These are phyloP conservation scores for Eucalyptus fibrosa DNA, from an alignment of 345 rosid species.

Conservation along the genomic window DNA sequence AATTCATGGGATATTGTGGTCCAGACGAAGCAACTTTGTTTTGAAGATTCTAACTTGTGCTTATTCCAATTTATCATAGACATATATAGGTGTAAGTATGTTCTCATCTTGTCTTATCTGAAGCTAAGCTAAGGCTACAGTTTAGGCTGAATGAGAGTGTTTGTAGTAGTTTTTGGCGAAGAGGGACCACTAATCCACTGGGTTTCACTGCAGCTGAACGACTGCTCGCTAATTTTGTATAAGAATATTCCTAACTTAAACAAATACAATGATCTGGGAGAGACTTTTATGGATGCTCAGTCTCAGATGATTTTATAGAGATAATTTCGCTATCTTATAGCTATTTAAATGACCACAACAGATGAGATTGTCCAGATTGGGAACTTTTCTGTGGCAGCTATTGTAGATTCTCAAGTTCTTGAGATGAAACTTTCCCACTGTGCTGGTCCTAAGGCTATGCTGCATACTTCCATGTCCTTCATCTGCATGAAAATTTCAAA, in stretches of 20 bases:
- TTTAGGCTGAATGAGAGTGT: not conserved
- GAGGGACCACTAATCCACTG: slow-evolving; percentile 1
- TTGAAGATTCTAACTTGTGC: not conserved
- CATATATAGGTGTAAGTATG: not conserved
- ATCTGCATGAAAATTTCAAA: not conserved
- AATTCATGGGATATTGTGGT: not conserved
- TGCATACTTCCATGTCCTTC: not conserved
- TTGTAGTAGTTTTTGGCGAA: not conserved
- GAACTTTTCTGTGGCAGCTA: not conserved
- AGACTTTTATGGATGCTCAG: not conserved
- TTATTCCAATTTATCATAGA: not conserved
- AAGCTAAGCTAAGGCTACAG: not conserved
- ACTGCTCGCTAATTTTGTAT: not conserved
- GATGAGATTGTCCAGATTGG: not conserved
- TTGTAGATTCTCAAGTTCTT: not conserved
- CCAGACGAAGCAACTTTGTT: not conserved
- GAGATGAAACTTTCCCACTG: not conserved
- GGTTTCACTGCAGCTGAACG: not conserved
- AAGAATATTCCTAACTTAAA: not conserved
- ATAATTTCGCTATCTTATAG: not conserved
- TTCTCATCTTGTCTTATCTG: not conserved
- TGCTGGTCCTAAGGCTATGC: not conserved
- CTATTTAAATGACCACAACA: not conserved
- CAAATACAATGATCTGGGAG: not conserved
- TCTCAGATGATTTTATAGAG: not conserved